Evolutionary conservation across 1,139 yeast species (phyloP).

Genomic region (Candida albicans): DNA sequence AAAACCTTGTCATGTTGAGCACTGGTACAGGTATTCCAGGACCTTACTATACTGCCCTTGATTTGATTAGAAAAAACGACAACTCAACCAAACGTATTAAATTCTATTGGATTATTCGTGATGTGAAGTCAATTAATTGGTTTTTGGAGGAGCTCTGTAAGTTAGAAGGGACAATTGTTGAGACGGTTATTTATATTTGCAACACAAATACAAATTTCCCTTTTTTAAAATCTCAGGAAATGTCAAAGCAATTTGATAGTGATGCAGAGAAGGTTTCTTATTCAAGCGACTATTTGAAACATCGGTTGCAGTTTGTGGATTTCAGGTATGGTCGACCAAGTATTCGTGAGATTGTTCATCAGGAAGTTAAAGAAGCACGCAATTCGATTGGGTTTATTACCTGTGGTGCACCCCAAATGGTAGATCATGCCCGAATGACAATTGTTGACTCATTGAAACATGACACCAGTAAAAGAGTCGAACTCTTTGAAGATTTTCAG

Average conservation of each 20-base stretch:
- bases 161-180: slow-evolving; percentile 31
- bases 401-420: slow-evolving; percentile 40
- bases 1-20: slow-evolving; percentile 25
- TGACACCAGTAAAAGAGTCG: slow-evolving; percentile 20
- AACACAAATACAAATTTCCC: not conserved
- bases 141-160: slow-evolving; percentile 25
- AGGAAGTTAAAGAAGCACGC: slow-evolving; percentile 29
- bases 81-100: slow-evolving; percentile 23
- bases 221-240: not conserved
- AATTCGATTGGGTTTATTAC: slow-evolving; percentile 39
- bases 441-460: slow-evolving; percentile 15
- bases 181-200: slow-evolving; percentile 38
- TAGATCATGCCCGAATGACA: slow-evolving; percentile 37
- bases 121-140: slow-evolving; percentile 36
- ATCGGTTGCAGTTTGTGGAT: slow-evolving; percentile 27
- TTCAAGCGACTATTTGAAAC: slow-evolving; percentile 4
- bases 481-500: slow-evolving; percentile 22
- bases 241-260: not conserved
- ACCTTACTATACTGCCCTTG: slow-evolving; percentile 33
- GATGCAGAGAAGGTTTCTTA: not conserved
- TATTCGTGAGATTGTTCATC: slow-evolving; percentile 25
- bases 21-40: slow-evolving; percentile 36
- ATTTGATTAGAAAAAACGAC: slow-evolving; percentile 15
- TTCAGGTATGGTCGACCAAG: slow-evolving; percentile 45
- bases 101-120: slow-evolving; percentile 51